Evolutionary conservation across 1,284 basidiomycete genomes (phyloP).

Genomic region (Fomitopsis palustris): DNA sequence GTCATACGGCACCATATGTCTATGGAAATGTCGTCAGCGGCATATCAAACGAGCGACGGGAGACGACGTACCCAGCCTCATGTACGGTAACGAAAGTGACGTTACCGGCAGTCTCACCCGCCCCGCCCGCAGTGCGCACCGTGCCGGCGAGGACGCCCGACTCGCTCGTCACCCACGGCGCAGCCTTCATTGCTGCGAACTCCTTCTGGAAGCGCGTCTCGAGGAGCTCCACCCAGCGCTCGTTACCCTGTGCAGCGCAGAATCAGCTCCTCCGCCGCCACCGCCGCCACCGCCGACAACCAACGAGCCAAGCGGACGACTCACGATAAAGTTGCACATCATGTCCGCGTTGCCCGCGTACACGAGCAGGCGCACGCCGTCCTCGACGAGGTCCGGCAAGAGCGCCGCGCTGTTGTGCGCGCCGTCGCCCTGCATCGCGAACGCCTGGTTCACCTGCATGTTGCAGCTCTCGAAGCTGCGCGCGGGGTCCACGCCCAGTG

Average conservation of each 20-base stretch:
- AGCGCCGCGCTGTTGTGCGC: slow-evolving; percentile 78
- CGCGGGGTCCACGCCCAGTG: slow-evolving; percentile 69
- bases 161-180: slow-evolving; percentile 50
- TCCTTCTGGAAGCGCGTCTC: slow-evolving; percentile 64
- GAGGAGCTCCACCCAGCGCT: slow-evolving; percentile 67
- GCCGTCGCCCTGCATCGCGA: slow-evolving; percentile 74
- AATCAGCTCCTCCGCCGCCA: too few relatives aligned
- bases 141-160: slow-evolving; percentile 47
- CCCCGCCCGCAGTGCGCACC: slow-evolving; percentile 61
- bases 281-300: too few relatives aligned
- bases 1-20: slow-evolving; percentile 28
- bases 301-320: slow-evolving; percentile 17
- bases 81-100: slow-evolving; percentile 71
- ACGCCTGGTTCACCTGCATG: slow-evolving; percentile 64
- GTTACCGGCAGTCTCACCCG: slow-evolving; percentile 63
- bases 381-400: slow-evolving; percentile 73
- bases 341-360: slow-evolving; percentile 84
- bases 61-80: slow-evolving; percentile 62
- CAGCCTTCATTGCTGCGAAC: slow-evolving; percentile 51
- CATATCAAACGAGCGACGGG: background rate
- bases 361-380: slow-evolving; percentile 75
- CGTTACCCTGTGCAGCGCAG: slow-evolving; percentile 53
- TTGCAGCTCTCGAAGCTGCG: slow-evolving; percentile 54
- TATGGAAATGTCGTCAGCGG: slow-evolving; percentile 1
- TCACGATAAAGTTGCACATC: slow-evolving; percentile 77